Evolutionary conservation across 768 basidiomycete species (phyloP).

Genomic region (Boletus subcaerulescens): DNA sequence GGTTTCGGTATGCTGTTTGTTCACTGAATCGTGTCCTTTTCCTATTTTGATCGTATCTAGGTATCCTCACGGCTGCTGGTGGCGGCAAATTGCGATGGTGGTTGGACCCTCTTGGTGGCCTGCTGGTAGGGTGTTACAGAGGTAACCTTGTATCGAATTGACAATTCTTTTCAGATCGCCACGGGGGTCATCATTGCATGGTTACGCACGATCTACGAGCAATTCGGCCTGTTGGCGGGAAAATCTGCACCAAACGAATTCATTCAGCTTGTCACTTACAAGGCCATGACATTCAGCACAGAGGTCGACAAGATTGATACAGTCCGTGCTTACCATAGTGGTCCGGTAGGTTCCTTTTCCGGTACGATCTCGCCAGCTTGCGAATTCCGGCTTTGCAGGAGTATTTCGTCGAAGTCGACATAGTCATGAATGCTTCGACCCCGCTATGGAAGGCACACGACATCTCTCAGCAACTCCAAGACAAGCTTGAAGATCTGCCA

Average conservation of each 20-base stretch:
- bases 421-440: slow-evolving; percentile 87
- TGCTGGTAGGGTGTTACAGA: slow-evolving; percentile 51
- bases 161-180: slow-evolving; percentile 52
- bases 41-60: slow-evolving; percentile 34
- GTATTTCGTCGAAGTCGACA: slow-evolving; percentile 93
- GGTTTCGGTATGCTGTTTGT: slow-evolving; percentile 51
- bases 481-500: slow-evolving; percentile 84
- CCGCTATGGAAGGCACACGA: slow-evolving; percentile 90
- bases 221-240: slow-evolving; percentile 88
- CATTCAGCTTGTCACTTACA: slow-evolving; percentile 88
- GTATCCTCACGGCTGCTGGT: slow-evolving; percentile 79
- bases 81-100: slow-evolving; percentile 83
- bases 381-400: slow-evolving; percentile 42
- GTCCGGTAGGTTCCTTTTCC: slow-evolving; percentile 48
- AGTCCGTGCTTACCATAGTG: slow-evolving; percentile 90
- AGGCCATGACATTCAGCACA: slow-evolving; percentile 79
- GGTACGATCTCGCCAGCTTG: neutral
- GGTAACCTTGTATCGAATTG: neutral
- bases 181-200: slow-evolving; percentile 77
- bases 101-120: slow-evolving; percentile 76
- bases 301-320: slow-evolving; percentile 88
- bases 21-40: neutral
- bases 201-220: slow-evolving; percentile 68
- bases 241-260: slow-evolving; percentile 92
- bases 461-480: slow-evolving; percentile 78